phyloP scores from a whole-genome alignment of 805 yeast species.

The Metschnikowia bowlesiae region DNA sequence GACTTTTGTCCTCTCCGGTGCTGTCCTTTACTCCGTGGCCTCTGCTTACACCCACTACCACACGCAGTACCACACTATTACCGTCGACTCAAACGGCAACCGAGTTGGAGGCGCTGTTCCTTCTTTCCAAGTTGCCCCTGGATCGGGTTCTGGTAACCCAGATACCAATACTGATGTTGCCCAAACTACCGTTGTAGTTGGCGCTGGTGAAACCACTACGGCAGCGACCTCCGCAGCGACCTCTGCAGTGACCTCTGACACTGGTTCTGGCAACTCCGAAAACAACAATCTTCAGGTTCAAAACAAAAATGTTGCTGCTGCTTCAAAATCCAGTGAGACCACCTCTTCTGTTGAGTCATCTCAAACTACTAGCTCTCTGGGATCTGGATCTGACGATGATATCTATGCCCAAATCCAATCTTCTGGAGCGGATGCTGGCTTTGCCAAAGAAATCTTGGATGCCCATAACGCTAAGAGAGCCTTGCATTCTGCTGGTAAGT shows the following conservation, averaged over 20 bases:
- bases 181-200: not conserved
- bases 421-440: constrained; percentile 22
- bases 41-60: constrained; percentile 25
- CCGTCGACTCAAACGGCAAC: constrained; percentile 20
- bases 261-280: not conserved
- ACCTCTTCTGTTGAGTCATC: no score
- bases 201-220: not conserved
- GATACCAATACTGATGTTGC: not conserved
- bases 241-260: not conserved
- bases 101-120: constrained; percentile 4
- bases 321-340: not conserved
- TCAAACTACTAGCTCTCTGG: constrained; percentile 2
- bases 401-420: constrained; percentile 18
- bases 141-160: not conserved
- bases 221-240: not conserved
- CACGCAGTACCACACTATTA: constrained; percentile 24
- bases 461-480: constrained; percentile 48
- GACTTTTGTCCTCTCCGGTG: constrained; percentile 13
- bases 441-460: constrained; percentile 45
- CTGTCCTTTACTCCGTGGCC: constrained; percentile 19
- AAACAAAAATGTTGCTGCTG: not conserved
- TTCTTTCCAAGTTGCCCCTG: not conserved
- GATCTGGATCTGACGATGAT: constrained; percentile 8
- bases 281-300: not conserved
- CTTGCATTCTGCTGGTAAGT: constrained; percentile 17